phyloP scores from a whole-genome alignment of 2,329 filamentous ascomycete genomes.

The Thelonectria blattea region DNA sequence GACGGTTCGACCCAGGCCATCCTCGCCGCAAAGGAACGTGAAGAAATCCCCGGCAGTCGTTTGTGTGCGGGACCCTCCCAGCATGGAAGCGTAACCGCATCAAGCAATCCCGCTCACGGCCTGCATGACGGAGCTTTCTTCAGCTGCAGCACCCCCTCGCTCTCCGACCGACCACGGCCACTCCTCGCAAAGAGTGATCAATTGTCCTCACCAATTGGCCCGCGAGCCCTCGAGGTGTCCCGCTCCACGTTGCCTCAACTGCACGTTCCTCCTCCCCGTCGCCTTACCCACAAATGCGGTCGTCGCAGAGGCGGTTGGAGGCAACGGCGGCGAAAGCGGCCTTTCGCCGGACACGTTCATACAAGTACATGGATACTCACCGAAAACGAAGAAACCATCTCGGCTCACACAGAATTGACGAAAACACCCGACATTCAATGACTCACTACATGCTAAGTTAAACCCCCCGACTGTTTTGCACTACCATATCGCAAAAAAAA shows the following conservation, averaged over 20 bases:
- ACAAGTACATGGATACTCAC: background rate
- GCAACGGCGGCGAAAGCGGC: background rate
- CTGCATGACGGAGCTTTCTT: conserved; percentile 13
- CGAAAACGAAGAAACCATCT: background rate
- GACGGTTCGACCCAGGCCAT: background rate
- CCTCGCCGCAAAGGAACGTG: background rate
- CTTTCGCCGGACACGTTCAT: background rate
- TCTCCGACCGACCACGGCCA: background rate
- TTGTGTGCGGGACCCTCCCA: conserved; percentile 14
- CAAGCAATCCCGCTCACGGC: conserved; percentile 36
- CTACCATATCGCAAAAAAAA: background rate
- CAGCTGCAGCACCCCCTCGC: conserved; percentile 1
- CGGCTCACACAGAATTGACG: background rate
- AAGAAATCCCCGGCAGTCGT: background rate
- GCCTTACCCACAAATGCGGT: background rate
- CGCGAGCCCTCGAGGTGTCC: background rate
- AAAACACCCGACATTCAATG: background rate
- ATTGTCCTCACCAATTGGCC: background rate
- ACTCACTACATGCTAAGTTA: background rate
- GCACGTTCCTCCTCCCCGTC: background rate
- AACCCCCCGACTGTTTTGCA: background rate
- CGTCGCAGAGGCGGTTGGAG: background rate
- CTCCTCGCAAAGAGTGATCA: background rate
- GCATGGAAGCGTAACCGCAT: conserved; percentile 29
- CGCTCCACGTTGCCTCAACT: background rate